phyloP scores from a whole-genome alignment of 345 rosid genomes.

The Eucalyptus lansdowneana region DNA sequence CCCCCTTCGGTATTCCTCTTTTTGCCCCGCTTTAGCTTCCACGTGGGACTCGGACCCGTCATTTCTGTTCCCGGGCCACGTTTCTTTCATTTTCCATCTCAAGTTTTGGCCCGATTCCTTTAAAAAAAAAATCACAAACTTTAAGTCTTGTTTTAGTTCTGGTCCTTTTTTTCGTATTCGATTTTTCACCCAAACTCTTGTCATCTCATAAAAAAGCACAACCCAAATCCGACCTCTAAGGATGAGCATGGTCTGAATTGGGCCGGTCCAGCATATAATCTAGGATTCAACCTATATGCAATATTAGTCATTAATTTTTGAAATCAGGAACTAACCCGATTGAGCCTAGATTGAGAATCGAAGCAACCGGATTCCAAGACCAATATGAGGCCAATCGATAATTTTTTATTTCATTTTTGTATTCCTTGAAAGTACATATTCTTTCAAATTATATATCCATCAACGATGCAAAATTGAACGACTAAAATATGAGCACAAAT shows the following conservation, averaged over 20 bases:
- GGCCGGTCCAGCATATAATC: accelerated
- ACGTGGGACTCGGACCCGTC: not conserved
- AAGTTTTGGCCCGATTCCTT: too few relatives aligned
- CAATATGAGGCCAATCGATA: accelerated
- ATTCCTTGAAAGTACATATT: too few relatives aligned
- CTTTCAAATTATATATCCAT: too few relatives aligned
- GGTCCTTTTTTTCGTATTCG: accelerated
- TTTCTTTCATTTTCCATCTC: too few relatives aligned
- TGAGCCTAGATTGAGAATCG: too few relatives aligned
- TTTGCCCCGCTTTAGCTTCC: not conserved
- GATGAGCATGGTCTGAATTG: accelerated
- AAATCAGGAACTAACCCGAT: accelerated
- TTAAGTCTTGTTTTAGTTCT: too few relatives aligned
- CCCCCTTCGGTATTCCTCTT: not conserved
- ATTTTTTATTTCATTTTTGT: too few relatives aligned
- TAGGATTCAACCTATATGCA: too few relatives aligned
- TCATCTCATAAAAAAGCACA: too few relatives aligned
- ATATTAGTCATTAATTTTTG: too few relatives aligned
- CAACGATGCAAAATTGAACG: too few relatives aligned
- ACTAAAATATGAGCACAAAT: too few relatives aligned
- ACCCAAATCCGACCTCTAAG: accelerated
- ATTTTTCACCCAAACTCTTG: not conserved
- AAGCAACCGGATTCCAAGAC: accelerated
- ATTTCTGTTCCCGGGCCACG: not conserved
- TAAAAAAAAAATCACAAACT: not conserved